A percentile compares a stretch with the other conserved stretches of the same genome.
These are phyloP conservation scores for Gnetum montanum DNA, from an alignment of 75 land plant genomes.

Conservation along the genomic window DNA sequence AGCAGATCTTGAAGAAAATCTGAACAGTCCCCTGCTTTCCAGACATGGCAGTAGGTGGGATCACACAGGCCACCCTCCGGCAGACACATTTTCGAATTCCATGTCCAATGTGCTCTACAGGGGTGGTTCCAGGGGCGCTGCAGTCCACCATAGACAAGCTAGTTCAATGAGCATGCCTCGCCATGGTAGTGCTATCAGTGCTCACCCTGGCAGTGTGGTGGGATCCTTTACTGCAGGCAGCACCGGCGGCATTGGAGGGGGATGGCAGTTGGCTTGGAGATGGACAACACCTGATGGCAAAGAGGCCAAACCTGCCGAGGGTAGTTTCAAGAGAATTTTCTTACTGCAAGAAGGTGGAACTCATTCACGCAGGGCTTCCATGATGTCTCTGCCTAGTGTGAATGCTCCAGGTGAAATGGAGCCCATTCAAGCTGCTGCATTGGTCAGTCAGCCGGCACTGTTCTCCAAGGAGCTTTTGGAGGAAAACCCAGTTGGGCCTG, in stretches of 20 bases:
- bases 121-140: slow-evolving; percentile 18
- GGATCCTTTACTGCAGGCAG: slow-evolving; percentile 61
- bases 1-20: slow-evolving; percentile 45
- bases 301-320: slow-evolving; percentile 51
- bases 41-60: slow-evolving; percentile 30
- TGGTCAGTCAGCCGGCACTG: slow-evolving; percentile 74
- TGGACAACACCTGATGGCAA: slow-evolving; percentile 53
- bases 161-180: slow-evolving; percentile 21
- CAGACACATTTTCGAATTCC: background rate
- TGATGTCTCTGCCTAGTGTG: slow-evolving; percentile 44
- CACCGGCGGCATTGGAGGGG: slow-evolving; percentile 84
- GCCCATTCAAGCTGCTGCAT: slow-evolving; percentile 69
- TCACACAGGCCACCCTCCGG: background rate
- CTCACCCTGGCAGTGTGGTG: slow-evolving; percentile 27
- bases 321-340: slow-evolving; percentile 68
- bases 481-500: slow-evolving; percentile 58
- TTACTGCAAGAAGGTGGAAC: slow-evolving; percentile 53
- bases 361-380: slow-evolving; percentile 38
- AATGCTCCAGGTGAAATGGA: slow-evolving; percentile 31
- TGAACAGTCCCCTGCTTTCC: slow-evolving; percentile 61
- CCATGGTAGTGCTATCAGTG: slow-evolving; percentile 35
- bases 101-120: background rate
- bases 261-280: slow-evolving; percentile 93
- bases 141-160: slow-evolving; percentile 17
- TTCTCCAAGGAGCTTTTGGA: slow-evolving; percentile 40